Evolutionary conservation across 1,139 yeast genomes (phyloP), one percentile per base, ranked within the genome.

Genomic region (Taphrina betulina): DNA sequence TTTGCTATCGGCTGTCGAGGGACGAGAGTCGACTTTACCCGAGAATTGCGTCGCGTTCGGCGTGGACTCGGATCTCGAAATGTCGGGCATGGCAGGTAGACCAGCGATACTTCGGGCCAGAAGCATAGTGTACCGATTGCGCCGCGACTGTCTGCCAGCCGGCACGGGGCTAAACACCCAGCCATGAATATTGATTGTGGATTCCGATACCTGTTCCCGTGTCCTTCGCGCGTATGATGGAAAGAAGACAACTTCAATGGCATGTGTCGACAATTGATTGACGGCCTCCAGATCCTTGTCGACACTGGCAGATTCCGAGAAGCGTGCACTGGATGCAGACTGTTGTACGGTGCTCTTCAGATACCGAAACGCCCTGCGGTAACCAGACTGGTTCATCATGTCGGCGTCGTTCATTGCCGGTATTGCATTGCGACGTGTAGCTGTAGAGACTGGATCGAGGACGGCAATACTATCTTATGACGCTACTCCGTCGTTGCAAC

Each of bases 81-180:
- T 12, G 8, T 36, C 43, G 16, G 51, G 53, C 16, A 57, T 40
- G 3, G 55, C 54, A 8, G 61, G 60, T n/a, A 61, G 58, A 7
- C 63, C 63, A 14, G 60, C 63, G 2, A 61, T 35, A 20, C 59
- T 60, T 7, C 63, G 58, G 5, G 61, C 63, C 16, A 61, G 57
- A 33, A 59, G 54, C 19, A 62, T 61, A 45, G 61, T 59, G 10
- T 60, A 46, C 24, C 57, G 24, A 36, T 60, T 60, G 23, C 59
- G 61, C 8, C 63, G 58, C 17, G 58, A 57, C 22, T 43, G 59
- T 16, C 38, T 31, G 4, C 61, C 61, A 12, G 63, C 45, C 5
- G 43, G 35, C 12, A 41, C 53, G 5, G 57, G 60, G 4, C 60
- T 61, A 37, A 26, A 60, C 3, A 61, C 52, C 63, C 63, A 61